A percentile compares a stretch with the other conserved stretches of the same genome.
Evolutionary conservation across 108 stramenopile genomes (phyloP).

Genomic region (Skeletonema grethae): DNA sequence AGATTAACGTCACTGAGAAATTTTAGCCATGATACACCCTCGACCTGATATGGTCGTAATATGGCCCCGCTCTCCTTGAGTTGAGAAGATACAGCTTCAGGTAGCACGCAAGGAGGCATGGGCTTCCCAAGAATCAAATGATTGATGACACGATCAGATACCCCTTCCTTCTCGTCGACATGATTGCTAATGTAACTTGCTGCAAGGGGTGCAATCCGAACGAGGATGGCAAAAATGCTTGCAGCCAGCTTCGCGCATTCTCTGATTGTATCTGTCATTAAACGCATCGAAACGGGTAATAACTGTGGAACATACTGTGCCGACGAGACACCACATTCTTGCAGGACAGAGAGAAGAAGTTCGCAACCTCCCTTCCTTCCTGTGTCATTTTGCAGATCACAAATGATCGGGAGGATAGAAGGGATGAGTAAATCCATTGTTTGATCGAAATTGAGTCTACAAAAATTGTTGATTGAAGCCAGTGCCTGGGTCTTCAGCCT

Average conservation of each 20-base stretch:
- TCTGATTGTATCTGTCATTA: conserved; percentile 70
- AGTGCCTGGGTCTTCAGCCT: conserved; percentile 24
- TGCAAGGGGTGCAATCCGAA: conserved; percentile 79
- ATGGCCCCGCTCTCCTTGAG: conserved; percentile 46
- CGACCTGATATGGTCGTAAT: conserved; percentile 82
- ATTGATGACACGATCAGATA: conserved; percentile 63
- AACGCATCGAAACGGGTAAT: conserved; percentile 73
- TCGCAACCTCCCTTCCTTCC: conserved; percentile 39
- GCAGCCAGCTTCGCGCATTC: conserved; percentile 70
- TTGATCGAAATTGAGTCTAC: conserved; percentile 21
- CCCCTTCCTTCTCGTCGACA: not conserved
- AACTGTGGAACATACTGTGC: conserved; percentile 72
- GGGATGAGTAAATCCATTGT: conserved; percentile 38
- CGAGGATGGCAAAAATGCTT: conserved; percentile 71
- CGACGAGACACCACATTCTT: conserved; percentile 37
- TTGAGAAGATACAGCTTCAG: conserved; percentile 33
- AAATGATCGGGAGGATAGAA: conserved; percentile 17
- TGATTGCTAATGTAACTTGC: conserved; percentile 16
- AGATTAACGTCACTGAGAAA: conserved; percentile 80
- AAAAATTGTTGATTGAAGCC: conserved; percentile 37
- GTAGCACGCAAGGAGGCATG: conserved; percentile 64
- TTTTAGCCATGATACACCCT: conserved; percentile 85
- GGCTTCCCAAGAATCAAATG: conserved; percentile 88
- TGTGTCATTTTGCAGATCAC: conserved; percentile 35
- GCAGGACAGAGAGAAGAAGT: conserved; percentile 47